Evolutionary conservation across 2,329 filamentous ascomycete species (phyloP), one percentile per base, ranked within the genome.

Genomic region (Stenocarpella maydis): DNA sequence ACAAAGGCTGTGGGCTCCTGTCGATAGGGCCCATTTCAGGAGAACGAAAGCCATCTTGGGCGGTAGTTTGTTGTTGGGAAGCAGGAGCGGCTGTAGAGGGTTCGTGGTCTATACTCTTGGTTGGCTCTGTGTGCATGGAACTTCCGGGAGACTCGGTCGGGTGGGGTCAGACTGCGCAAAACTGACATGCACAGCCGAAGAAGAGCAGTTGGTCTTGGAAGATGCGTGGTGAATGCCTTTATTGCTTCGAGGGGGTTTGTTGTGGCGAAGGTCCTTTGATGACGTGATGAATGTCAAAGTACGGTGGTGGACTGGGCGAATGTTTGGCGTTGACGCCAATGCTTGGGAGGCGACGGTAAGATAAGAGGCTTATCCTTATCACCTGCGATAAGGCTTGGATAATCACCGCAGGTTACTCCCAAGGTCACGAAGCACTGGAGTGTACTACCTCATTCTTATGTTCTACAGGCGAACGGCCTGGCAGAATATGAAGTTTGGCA

Each of bases 111-210:
- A 81, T 80, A 84, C 77, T 81, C 78, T 84, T 82, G 75, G 77
- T 76, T 73, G 82, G 82, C 84, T 85, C 86, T 86, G 82, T 83
- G 83, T 90, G 88, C 88, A 91, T 91, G 88, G 86, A 90, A 88
- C 84, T 78, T 78, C 79, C 77, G 73, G 75, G 73, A 74, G 76
- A 75, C 78, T 72, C 75, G 75, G 76, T 76, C 74, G 67, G 72
- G 73, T 69, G 65, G 72, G 71, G 72, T 76, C 75, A 77, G 80
- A 86, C 86, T 85, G 86, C 87, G 86, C 86, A 78, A 78, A 75
- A 73, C 73, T 69, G 74, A 72, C 76, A 77, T 80, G 86, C 86
- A 88, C 86, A 88, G 86, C 84, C 85, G 68, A 70, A 43, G 26
- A 49, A 50, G 41, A 41, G 21, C 43, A 31, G 39, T 37, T 26